Base-by-base conservation (phyloP, 306 rosid genomes). In the Quercus rubra region DNA sequence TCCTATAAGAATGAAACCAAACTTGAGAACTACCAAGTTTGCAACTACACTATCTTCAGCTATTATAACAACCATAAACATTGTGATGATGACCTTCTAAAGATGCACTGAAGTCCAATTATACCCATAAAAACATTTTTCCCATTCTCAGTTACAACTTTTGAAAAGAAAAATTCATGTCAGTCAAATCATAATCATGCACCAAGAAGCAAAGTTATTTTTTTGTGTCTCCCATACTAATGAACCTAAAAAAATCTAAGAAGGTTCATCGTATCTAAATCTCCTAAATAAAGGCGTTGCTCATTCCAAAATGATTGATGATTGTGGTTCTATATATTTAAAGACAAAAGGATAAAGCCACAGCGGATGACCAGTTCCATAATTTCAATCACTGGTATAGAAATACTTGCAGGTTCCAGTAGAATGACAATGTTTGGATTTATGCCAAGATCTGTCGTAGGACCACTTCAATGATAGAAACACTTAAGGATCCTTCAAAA, bases 11-110 rank as follows among this genome's bases (percentile, higher is more conserved):
- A 33, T 18, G 51, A 2, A 66, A 17, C 49, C 46, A 66, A 31
- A 66, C 23, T 31, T 63, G 23, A 74, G 18, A 23, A 23, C 56
- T 33, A 6, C 25, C 55, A 74, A 20, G 72, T 57, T 57, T 73
- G 61, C 41, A 33, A 28, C 62, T 57, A 58, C 52, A 55, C 59
- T 74, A 66, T 78, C 41, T 58, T 63, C 78, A 77, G 54, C 15
- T 49, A 49, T 49, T 49, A 49, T 49, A 49, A 49, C 17, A 49
- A 49, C 54, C 54, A 49, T 49, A 13, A 49, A 49, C 14, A 49
- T 12, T 49, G 54, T 13, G 15, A 49, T 3, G 54, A 49, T 12
- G 5, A 12, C 4, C 54, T 49, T 49, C 54, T 49, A 49, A 49
- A 49, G 54, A 49, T 49, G 14, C 10, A 12, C 28, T 20, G 23